Percentiles rank a stretch among this genome's conserved stretches.
Evolutionary conservation across 106 monocot genomes (phyloP).

Genomic region (Gastrodia elata): DNA sequence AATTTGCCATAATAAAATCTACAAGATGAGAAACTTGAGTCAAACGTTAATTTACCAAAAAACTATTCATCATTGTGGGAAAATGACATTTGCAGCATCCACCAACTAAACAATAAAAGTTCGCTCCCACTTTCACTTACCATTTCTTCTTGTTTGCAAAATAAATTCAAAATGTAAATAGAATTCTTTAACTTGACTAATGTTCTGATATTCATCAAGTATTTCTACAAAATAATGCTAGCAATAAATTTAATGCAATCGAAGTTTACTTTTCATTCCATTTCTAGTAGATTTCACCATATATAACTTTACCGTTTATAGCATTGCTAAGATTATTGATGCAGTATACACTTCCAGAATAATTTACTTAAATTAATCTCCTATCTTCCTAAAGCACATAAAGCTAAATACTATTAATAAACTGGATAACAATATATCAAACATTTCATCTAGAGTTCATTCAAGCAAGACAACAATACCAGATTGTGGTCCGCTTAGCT

Average conservation of each 20-base stretch:
- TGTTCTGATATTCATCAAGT: background rate
- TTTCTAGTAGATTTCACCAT: background rate
- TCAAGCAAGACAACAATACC: slow-evolving; percentile 27
- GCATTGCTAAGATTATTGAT: background rate
- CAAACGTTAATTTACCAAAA: background rate
- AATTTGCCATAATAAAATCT: background rate
- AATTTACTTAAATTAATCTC: background rate
- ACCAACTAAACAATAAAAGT: background rate
- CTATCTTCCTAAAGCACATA: background rate
- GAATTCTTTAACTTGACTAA: background rate
- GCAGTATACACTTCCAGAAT: background rate
- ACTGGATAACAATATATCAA: background rate
- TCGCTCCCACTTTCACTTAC: background rate
- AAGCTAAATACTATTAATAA: background rate
- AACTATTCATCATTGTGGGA: background rate
- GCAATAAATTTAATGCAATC: background rate
- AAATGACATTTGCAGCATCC: background rate
- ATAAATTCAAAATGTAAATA: background rate
- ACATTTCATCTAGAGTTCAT: background rate
- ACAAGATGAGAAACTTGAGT: background rate
- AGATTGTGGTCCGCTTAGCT: slow-evolving; percentile 84
- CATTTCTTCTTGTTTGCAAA: background rate
- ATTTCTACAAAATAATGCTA: background rate
- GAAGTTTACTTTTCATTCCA: background rate
- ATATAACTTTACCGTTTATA: background rate